Percentiles rank a stretch among this genome's conserved stretches.
These are phyloP conservation scores for Fonsecaea pugnacius DNA, from an alignment of 2,329 filamentous ascomycete species.

Conservation along the genomic window DNA sequence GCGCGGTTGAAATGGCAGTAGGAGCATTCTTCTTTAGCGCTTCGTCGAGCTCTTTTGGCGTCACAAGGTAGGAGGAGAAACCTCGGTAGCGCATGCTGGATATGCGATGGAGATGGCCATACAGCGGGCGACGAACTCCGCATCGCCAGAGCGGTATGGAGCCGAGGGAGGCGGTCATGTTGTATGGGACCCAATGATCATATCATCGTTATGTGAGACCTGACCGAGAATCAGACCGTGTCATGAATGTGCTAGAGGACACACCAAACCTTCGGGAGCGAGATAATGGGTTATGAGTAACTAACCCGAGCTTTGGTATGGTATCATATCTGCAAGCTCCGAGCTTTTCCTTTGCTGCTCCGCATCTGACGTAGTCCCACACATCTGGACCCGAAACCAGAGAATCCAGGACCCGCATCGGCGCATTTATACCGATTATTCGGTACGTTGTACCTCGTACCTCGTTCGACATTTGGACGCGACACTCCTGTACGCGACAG, in stretches of 20 bases:
- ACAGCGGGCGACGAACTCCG: constrained; percentile 29
- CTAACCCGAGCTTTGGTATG: constrained; percentile 7
- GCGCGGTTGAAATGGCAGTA: constrained; percentile 77
- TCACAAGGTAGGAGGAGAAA: constrained; percentile 83
- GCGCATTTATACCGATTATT: background rate
- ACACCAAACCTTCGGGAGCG: constrained; percentile 24
- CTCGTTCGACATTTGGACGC: background rate
- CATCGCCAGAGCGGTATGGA: constrained; percentile 20
- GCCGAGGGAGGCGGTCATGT: constrained; percentile 16
- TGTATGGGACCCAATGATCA: constrained; percentile 6
- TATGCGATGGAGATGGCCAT: constrained; percentile 39
- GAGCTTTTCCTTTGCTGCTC: constrained; percentile 20
- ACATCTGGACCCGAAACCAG: constrained; percentile 1
- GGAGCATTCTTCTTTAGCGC: constrained; percentile 82
- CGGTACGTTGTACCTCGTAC: no score
- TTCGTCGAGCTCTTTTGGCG: constrained; percentile 77
- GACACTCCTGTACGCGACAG: constrained; percentile 7
- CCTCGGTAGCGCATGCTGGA: constrained; percentile 42
- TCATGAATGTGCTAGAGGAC: background rate
- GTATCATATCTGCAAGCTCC: constrained; percentile 18
- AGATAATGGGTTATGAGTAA: constrained; percentile 11
- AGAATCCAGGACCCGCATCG: constrained; percentile 1
- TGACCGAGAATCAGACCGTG: background rate
- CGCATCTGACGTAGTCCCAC: constrained; percentile 18
- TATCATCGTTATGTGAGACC: constrained; percentile 13